Evolutionary conservation across 805 yeast genomes (phyloP), one percentile per base, ranked within the genome.

Genomic region (Candida silvicultrix): DNA sequence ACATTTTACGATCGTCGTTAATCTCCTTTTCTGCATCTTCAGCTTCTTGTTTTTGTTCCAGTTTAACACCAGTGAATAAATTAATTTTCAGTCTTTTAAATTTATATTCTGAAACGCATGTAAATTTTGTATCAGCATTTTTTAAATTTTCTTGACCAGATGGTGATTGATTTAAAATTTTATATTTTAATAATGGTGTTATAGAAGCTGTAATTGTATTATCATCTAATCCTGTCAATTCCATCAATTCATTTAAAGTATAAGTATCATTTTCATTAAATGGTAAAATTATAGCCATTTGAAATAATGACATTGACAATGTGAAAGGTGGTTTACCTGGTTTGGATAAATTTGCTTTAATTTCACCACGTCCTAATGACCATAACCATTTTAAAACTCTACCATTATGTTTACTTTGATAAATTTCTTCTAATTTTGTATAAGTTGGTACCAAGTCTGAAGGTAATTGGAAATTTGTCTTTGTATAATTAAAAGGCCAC

Each of bases 361-460:
- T 67, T 63, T 94, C 99, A 49, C 95, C 94, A 64, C 92, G 85
- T 41, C 95, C 88, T 61, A 88, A 80, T 57, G 89, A 85, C 97
- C 97, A 94, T 49, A 92, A 76, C 99, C 99, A 94, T 60, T 87
- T 85, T 56, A 94, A 76, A 52, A 88, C 81, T 65, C 98, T 78
- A 12, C 97, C 97, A 50, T 73, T 78, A 65, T 92, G 97, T 57
- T 85, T 83, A 32, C 73, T 69, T 38, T 78, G 73, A 64, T 92
- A 95, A 49, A 85, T 73, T 37, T 76, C 73, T 46, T 81, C 81
- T 45, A 92, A 80, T 45, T 78, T 77, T 44, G 82, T 79, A 56
- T 83, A 78, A 1, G 95, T 78, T 37, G 73, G 71, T 46, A 71
- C 62, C 48, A 95, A 72, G 51, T 80, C 85, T 5, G 72, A 63